Conservation (phyloP, 768 basidiomycete genomes). For the Boletus edulis region DNA sequence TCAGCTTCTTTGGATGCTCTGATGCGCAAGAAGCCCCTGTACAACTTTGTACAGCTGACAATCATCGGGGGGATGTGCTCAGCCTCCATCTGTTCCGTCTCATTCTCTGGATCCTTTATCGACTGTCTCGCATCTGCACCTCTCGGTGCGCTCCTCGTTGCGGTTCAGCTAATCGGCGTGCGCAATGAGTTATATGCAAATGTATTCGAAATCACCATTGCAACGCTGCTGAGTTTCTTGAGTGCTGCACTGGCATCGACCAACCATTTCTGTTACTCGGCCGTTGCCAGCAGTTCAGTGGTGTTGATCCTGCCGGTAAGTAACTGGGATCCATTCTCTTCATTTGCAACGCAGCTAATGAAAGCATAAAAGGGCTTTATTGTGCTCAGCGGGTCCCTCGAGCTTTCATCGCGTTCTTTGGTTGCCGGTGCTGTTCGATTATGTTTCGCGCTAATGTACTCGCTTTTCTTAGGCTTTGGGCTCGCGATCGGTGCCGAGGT, state of each 20-base stretch:
- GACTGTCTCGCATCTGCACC: slow-evolving; percentile 73
- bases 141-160: slow-evolving; percentile 70
- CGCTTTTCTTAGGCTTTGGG: slow-evolving; percentile 78
- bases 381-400: slow-evolving; percentile 70
- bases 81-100: slow-evolving; percentile 67
- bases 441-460: slow-evolving; percentile 77
- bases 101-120: slow-evolving; percentile 74
- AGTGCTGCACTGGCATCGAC: slow-evolving; percentile 71
- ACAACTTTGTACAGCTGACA: slow-evolving; percentile 58
- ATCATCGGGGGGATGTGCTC: slow-evolving; percentile 79
- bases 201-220: slow-evolving; percentile 81
- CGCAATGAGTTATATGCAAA: slow-evolving; percentile 79
- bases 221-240: slow-evolving; percentile 76
- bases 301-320: slow-evolving; percentile 77
- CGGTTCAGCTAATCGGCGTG: slow-evolving; percentile 67
- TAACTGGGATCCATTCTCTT: background rate
- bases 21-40: slow-evolving; percentile 65
- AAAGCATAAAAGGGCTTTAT: slow-evolving; percentile 50
- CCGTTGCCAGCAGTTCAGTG: slow-evolving; percentile 72
- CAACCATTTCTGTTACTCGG: slow-evolving; percentile 74
- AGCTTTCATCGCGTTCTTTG: slow-evolving; percentile 77
- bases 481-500: slow-evolving; percentile 75
- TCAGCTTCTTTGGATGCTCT: slow-evolving; percentile 65
- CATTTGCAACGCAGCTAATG: background rate
- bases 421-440: slow-evolving; percentile 82